These are phyloP conservation scores for Myrica gale DNA, from an alignment of 306 rosid species.

Conservation along the genomic window DNA sequence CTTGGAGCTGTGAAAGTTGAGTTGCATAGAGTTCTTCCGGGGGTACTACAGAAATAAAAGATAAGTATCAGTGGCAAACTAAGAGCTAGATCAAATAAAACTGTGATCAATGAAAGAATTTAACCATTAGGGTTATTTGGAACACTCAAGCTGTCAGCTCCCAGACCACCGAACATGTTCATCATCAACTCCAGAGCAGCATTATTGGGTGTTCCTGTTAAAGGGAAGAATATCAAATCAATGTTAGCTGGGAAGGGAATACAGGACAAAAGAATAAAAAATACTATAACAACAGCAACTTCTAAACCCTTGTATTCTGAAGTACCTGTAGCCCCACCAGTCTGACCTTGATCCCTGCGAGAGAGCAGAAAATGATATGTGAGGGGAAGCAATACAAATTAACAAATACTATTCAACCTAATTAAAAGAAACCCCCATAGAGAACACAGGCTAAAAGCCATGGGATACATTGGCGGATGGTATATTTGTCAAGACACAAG, in stretches of 20 bases:
- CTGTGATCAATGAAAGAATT: not conserved
- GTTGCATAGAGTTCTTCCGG: conserved; percentile 61
- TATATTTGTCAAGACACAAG: not conserved
- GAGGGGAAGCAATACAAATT: not conserved
- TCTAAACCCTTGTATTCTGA: not conserved
- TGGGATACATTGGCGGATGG: not conserved
- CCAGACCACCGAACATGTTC: conserved; percentile 69
- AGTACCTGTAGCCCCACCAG: conserved; percentile 49
- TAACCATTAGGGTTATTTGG: conserved; percentile 53
- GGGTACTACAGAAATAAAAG: conserved; percentile 37
- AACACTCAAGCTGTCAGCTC: conserved; percentile 45
- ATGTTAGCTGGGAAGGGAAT: not conserved
- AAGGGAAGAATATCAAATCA: conserved; percentile 14
- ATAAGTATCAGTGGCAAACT: not conserved
- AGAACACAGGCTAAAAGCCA: not conserved
- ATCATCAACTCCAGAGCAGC: conserved; percentile 52
- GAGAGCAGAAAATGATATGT: conserved; percentile 17
- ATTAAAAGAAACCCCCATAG: not conserved
- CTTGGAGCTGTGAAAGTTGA: conserved; percentile 62
- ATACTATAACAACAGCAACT: not conserved
- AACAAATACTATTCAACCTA: not conserved
- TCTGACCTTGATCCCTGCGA: conserved; percentile 46
- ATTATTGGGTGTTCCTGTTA: conserved; percentile 42
- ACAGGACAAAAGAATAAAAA: not conserved
- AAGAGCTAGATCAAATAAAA: not conserved